Percentiles rank a stretch among this genome's conserved stretches.
Evolutionary conservation across 805 yeast genomes (phyloP).

Genomic region (Candida koratica): DNA sequence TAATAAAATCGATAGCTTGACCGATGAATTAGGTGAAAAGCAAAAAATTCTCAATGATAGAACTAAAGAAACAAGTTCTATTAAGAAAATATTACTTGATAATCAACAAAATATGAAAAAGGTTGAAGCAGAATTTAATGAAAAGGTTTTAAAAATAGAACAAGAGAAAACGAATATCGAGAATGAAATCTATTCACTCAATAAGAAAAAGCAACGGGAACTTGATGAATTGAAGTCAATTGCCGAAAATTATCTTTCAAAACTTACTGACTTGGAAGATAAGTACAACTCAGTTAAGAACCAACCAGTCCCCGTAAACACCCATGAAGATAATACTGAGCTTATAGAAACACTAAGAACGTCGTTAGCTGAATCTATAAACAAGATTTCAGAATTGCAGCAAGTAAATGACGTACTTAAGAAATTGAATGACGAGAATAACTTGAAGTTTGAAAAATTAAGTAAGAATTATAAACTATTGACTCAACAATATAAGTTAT

Average conservation of each 20-base stretch:
- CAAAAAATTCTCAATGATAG: slow-evolving; percentile 73
- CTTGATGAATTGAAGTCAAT: slow-evolving; percentile 49
- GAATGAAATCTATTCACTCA: slow-evolving; percentile 42
- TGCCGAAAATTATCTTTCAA: slow-evolving; percentile 42
- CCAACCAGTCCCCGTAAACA: not conserved
- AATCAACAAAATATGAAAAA: slow-evolving; percentile 55
- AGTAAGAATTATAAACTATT: slow-evolving; percentile 65
- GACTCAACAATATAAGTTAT: slow-evolving; percentile 53
- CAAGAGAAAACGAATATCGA: slow-evolving; percentile 67
- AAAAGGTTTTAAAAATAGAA: slow-evolving; percentile 44
- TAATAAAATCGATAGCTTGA: slow-evolving; percentile 58
- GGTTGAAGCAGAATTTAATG: slow-evolving; percentile 52
- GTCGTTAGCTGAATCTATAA: slow-evolving; percentile 49
- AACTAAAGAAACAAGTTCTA: slow-evolving; percentile 69
- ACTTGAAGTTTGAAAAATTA: slow-evolving; percentile 60
- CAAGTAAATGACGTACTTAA: slow-evolving; percentile 50
- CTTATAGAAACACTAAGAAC: slow-evolving; percentile 46
- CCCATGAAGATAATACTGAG: slow-evolving; percentile 21
- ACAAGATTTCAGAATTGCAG: slow-evolving; percentile 54
- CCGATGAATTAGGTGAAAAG: slow-evolving; percentile 79
- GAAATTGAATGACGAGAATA: slow-evolving; percentile 62
- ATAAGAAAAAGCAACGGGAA: slow-evolving; percentile 58
- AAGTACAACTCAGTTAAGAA: slow-evolving; percentile 22
- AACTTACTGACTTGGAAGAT: slow-evolving; percentile 38
- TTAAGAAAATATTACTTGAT: slow-evolving; percentile 66